Conservation (phyloP, 495 filamentous ascomycete genomes). For the Talaromyces proteolyticus region DNA sequence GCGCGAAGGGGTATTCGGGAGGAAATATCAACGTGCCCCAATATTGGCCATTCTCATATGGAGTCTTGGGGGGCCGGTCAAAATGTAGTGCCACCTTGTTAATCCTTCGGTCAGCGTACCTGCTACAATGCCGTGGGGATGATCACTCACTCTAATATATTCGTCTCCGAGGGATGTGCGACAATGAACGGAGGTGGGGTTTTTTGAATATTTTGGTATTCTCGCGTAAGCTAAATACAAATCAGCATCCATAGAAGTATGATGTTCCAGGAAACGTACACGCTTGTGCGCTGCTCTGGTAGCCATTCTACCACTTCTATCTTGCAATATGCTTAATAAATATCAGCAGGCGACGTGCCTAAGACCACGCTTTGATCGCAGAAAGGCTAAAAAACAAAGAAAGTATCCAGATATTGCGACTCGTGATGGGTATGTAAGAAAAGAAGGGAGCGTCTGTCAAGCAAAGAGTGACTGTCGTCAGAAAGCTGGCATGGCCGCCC, state of each 20-base stretch:
- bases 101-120: background rate
- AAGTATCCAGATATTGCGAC: too few relatives aligned
- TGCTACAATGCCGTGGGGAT: background rate
- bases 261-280: conserved; percentile 42
- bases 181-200: conserved; percentile 91
- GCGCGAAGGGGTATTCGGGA: conserved; percentile 93
- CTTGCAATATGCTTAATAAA: too few relatives aligned
- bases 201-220: conserved; percentile 88
- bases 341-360: too few relatives aligned
- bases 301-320: conserved; percentile 65
- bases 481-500: too few relatives aligned
- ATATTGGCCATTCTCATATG: conserved; percentile 93
- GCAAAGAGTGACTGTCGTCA: too few relatives aligned
- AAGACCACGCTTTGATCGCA: too few relatives aligned
- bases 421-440: too few relatives aligned
- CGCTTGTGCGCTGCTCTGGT: conserved; percentile 79
- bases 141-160: conserved; percentile 77
- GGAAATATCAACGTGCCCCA: conserved; percentile 97
- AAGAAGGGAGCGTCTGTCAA: background rate
- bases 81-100: conserved; percentile 93
- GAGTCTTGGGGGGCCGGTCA: conserved; percentile 93
- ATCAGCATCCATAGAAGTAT: conserved; percentile 2
- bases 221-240: conserved; percentile 68
- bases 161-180: conserved; percentile 88
- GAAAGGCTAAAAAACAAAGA: background rate